phyloP scores from a whole-genome alignment of 805 yeast species.

The Zygosaccharomyces bisporus region DNA sequence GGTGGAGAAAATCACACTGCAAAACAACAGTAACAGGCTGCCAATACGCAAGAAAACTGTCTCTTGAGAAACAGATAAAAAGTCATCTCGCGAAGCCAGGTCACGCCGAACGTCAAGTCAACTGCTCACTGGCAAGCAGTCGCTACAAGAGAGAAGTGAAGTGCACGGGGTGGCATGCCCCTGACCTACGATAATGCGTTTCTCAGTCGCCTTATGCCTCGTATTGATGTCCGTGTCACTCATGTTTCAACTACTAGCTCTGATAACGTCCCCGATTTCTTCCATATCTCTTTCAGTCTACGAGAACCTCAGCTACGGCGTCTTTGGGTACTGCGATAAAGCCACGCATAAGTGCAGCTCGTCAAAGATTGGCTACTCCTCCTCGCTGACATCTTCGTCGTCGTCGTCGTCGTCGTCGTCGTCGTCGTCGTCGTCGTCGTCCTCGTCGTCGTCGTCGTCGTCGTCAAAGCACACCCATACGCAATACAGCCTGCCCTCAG shows the following conservation, averaged over 20 bases:
- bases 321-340: slow-evolving; percentile 59
- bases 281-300: slow-evolving; percentile 47
- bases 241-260: slow-evolving; percentile 55
- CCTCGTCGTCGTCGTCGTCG: slow-evolving; percentile 20
- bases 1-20: too few relatives aligned
- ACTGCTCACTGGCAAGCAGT: too few relatives aligned
- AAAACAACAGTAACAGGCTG: too few relatives aligned
- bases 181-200: background rate
- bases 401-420: slow-evolving; percentile 19
- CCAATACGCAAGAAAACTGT: too few relatives aligned
- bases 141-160: too few relatives aligned
- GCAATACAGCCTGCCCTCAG: slow-evolving; percentile 52
- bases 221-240: slow-evolving; percentile 47
- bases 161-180: too few relatives aligned
- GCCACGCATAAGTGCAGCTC: slow-evolving; percentile 1
- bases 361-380: background rate
- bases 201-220: background rate
- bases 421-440: slow-evolving; percentile 20
- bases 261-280: slow-evolving; percentile 60
- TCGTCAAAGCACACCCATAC: too few relatives aligned
- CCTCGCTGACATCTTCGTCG: slow-evolving; percentile 10
- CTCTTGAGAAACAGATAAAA: too few relatives aligned
- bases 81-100: too few relatives aligned
- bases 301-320: slow-evolving; percentile 56
- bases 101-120: slow-evolving; percentile 6